phyloP scores from a whole-genome alignment of 306 rosid species.

The Adenanthera pavonina region DNA sequence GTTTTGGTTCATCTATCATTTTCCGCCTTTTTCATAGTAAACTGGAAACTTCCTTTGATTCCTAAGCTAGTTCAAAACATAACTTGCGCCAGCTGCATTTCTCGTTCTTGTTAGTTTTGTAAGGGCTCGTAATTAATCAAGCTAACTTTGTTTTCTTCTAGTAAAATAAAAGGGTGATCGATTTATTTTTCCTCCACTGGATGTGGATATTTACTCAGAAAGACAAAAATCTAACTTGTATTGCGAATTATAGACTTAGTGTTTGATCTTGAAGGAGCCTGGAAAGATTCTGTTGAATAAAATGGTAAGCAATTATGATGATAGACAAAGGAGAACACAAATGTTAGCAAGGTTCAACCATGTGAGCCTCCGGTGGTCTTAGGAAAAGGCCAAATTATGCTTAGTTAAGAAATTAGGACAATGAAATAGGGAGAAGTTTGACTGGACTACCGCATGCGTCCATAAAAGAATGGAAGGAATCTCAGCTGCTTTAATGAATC shows the following conservation, averaged over 20 bases:
- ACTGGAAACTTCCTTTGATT: constrained; percentile 24
- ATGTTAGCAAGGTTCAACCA: constrained; percentile 30
- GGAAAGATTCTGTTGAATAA: neutral
- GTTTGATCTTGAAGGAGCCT: constrained; percentile 33
- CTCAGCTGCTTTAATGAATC: neutral
- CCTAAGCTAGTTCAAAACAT: neutral
- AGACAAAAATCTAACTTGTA: neutral
- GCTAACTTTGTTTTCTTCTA: constrained; percentile 12
- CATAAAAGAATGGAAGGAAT: neutral
- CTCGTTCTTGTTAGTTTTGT: neutral
- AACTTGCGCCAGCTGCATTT: constrained; percentile 27
- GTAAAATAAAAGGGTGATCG: neutral
- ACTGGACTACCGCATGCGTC: neutral
- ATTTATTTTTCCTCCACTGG: neutral
- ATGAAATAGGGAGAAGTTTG: constrained; percentile 4
- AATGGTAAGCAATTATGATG: neutral
- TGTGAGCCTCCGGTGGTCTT: constrained; percentile 26
- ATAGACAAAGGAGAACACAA: neutral
- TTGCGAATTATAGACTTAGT: constrained; percentile 1
- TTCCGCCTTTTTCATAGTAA: neutral
- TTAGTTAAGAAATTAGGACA: constrained; percentile 5
- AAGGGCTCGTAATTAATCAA: constrained; percentile 23
- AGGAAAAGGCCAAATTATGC: constrained; percentile 7
- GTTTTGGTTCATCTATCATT: neutral
- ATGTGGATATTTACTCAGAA: neutral